phyloP scores from a whole-genome alignment of 257 asterid genomes.

The Nicotiana knightiana region DNA sequence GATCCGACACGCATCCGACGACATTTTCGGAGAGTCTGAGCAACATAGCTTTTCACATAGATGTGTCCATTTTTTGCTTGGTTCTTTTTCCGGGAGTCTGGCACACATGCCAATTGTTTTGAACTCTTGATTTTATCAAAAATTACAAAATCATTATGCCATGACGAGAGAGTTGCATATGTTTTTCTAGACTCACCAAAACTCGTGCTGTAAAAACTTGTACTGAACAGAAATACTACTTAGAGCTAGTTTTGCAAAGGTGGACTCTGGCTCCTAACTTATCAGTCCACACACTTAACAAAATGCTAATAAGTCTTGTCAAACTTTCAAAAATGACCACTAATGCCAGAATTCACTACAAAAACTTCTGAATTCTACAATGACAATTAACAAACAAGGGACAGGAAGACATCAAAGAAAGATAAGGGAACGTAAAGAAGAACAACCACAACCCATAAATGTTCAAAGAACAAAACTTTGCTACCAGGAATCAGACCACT shows the following conservation, averaged over 20 bases:
- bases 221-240: background rate
- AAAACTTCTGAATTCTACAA: background rate
- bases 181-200: background rate
- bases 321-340: background rate
- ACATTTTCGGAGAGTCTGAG: too few species aligned
- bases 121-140: background rate
- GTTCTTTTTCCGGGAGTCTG: background rate
- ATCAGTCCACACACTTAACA: background rate
- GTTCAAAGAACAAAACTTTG: background rate
- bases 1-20: too few species aligned
- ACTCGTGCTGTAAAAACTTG: too few species aligned
- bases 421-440: background rate
- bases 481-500: background rate
- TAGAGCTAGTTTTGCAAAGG: background rate
- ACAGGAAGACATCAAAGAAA: background rate
- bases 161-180: background rate
- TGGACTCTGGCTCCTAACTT: background rate
- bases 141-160: background rate
- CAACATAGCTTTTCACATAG: too few species aligned
- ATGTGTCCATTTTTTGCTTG: too few species aligned
- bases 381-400: background rate
- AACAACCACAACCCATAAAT: background rate
- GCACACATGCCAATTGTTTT: background rate
- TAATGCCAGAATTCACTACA: background rate
- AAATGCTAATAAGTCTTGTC: background rate